Conservation (phyloP, 2,329 filamentous ascomycete species). For the Lasiodiplodia theobromae region DNA sequence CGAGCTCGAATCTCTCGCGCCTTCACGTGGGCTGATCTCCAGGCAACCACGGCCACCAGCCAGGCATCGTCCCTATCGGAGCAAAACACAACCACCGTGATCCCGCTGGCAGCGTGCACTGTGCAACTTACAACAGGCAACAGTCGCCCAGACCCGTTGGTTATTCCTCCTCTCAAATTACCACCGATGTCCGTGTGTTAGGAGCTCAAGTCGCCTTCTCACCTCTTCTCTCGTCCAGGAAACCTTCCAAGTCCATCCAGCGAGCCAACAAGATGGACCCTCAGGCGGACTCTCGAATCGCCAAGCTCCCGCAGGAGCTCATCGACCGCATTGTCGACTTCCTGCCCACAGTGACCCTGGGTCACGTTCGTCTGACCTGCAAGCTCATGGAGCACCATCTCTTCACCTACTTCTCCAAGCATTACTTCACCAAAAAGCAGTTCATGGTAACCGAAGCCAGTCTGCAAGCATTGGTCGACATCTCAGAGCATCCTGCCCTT, state of each 20-base stretch:
- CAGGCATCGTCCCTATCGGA: background rate
- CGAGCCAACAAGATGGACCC: background rate
- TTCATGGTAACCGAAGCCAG: slow-evolving; percentile 69
- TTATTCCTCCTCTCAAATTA: background rate
- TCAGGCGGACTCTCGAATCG: slow-evolving; percentile 30
- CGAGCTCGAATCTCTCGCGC: background rate
- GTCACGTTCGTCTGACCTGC: slow-evolving; percentile 62
- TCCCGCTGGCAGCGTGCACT: background rate
- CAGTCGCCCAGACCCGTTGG: background rate
- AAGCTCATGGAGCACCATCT: slow-evolving; percentile 62
- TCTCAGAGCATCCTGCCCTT: slow-evolving; percentile 49
- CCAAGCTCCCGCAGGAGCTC: slow-evolving; percentile 63
- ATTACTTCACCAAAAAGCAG: slow-evolving; percentile 71
- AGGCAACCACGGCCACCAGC: background rate
- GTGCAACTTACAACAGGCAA: background rate
- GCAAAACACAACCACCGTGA: background rate
- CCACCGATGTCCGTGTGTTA: background rate
- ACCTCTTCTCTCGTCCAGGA: background rate
- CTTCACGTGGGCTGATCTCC: background rate
- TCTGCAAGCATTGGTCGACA: slow-evolving; percentile 58
- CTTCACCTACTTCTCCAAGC: slow-evolving; percentile 63
- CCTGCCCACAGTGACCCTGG: slow-evolving; percentile 64
- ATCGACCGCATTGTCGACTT: slow-evolving; percentile 61
- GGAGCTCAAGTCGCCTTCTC: background rate
- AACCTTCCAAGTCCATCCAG: background rate